These are phyloP conservation scores for sunflower (Helianthus annuus) DNA, from an alignment of 129 eudicot species.

Conservation along the genomic window HanXRQr2.0-SUNRISE NC_035449.2:10135717-10136216, in stretches of 20 bases:
- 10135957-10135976: not conserved
- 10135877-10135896: not conserved
- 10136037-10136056: too few species aligned
- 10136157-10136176: not conserved
- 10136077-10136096: too few species aligned
- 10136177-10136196: too few species aligned
- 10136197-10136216: not conserved
- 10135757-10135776: not conserved
- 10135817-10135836: not conserved
- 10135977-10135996: too few species aligned
- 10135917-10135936: not conserved
- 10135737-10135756: not conserved
- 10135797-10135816: not conserved
- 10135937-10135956: not conserved
- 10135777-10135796: not conserved
- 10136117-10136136: too few species aligned
- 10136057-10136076: too few species aligned
- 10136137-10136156: too few species aligned
- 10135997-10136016: too few species aligned
- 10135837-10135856: not conserved
- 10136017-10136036: too few species aligned
- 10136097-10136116: too few species aligned
- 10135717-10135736: not conserved
- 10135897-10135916: not conserved
- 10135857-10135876: not conserved